phyloP scores from a whole-genome alignment of 2,329 filamentous ascomycete genomes.

The Phaeophleospora eucalypticola region DNA sequence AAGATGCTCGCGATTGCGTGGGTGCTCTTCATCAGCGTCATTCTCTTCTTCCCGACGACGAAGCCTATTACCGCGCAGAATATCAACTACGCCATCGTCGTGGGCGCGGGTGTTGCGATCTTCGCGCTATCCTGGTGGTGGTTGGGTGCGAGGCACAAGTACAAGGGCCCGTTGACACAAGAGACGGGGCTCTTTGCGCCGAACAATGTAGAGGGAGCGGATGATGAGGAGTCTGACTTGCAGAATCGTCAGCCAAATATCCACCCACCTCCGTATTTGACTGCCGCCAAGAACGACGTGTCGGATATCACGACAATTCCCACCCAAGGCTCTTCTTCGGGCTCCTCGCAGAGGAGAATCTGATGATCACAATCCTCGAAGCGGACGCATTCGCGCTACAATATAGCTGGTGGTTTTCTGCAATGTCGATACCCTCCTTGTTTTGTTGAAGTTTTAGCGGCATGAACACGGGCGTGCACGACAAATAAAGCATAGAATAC shows the following conservation, averaged over 20 bases:
- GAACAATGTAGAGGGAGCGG: background rate
- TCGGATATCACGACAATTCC: background rate
- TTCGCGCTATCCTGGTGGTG: conserved; percentile 46
- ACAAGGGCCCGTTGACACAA: conserved; percentile 56
- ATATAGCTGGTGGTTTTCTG: background rate
- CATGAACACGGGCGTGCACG: background rate
- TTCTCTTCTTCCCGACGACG: conserved; percentile 52
- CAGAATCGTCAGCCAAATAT: background rate
- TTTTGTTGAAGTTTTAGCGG: background rate
- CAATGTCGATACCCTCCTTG: background rate
- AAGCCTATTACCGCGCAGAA: conserved; percentile 42
- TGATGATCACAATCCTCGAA: too few species aligned
- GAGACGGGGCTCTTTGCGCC: conserved; percentile 30
- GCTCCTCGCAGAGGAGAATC: too few species aligned
- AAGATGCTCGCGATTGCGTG: conserved; percentile 51
- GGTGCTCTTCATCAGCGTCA: conserved; percentile 59
- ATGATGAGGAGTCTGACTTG: background rate
- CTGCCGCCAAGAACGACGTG: background rate
- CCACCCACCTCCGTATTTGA: background rate
- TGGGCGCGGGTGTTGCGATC: conserved; percentile 47
- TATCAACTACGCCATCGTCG: conserved; percentile 48
- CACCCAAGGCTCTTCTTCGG: background rate
- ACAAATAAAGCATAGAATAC: background rate
- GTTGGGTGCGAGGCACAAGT: conserved; percentile 42
- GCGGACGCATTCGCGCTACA: too few species aligned